Evolutionary conservation across 495 filamentous ascomycete genomes (phyloP).

Genomic region (Lindgomyces ingoldianus): DNA sequence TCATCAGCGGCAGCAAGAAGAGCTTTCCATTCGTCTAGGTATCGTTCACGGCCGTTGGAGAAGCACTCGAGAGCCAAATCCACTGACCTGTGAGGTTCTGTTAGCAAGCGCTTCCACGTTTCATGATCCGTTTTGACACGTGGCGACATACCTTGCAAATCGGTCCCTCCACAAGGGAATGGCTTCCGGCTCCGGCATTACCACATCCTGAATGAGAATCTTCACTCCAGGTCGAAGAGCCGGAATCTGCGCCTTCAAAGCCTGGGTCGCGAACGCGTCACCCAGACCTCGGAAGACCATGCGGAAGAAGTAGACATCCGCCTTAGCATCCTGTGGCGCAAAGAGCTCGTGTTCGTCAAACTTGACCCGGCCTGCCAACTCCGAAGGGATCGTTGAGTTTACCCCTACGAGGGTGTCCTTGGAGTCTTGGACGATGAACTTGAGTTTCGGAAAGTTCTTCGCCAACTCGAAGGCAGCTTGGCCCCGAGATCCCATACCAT

Average conservation of each 20-base stretch:
- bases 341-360: slow-evolving; percentile 15
- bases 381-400: slow-evolving; percentile 1
- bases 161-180: slow-evolving; percentile 15
- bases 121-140: background rate
- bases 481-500: slow-evolving; percentile 6
- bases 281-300: slow-evolving; percentile 12
- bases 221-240: no score
- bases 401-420: background rate
- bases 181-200: slow-evolving; percentile 8
- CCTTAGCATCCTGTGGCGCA: slow-evolving; percentile 10
- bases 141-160: slow-evolving; percentile 6
- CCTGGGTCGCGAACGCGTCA: no score
- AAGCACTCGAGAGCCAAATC: slow-evolving; percentile 8
- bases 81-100: slow-evolving; percentile 8
- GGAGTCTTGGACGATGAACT: slow-evolving; percentile 16
- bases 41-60: slow-evolving; percentile 13
- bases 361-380: slow-evolving; percentile 7
- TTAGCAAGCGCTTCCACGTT: background rate
- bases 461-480: slow-evolving; percentile 14
- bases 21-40: slow-evolving; percentile 16
- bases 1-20: slow-evolving; percentile 4
- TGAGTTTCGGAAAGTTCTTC: slow-evolving; percentile 16
- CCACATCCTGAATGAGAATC: slow-evolving; percentile 19
- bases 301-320: slow-evolving; percentile 22
- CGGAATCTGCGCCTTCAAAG: no score